A percentile compares a stretch with the other conserved stretches of the same genome.
These are phyloP conservation scores for Pestalotiopsis sp. DNA, from an alignment of 2,329 filamentous ascomycete genomes.

Conservation along the genomic window DNA sequence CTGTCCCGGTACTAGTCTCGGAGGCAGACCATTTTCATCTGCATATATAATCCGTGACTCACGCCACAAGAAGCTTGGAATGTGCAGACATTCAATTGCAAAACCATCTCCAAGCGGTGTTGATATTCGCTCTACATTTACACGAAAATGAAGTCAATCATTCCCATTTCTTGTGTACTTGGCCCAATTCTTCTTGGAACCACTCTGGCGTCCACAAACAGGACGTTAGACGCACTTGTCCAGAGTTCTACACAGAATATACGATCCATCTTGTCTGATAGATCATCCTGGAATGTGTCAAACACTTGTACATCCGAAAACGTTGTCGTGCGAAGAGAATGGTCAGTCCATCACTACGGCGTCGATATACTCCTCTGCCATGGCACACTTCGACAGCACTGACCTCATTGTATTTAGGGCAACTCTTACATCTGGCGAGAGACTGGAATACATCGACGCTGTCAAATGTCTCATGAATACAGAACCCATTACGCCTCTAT, in stretches of 20 bases:
- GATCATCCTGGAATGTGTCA: not conserved
- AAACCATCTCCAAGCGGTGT: not conserved
- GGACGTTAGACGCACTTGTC: not conserved
- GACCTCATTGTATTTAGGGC: not conserved
- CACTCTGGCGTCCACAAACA: not conserved
- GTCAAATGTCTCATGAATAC: not conserved
- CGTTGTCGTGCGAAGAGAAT: not conserved
- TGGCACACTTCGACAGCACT: not conserved
- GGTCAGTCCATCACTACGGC: not conserved
- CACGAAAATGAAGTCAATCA: not conserved
- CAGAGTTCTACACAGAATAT: not conserved
- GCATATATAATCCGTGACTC: not conserved
- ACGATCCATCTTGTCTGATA: not conserved
- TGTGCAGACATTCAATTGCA: not conserved
- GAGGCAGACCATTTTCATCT: too few relatives aligned
- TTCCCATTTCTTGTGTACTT: not conserved
- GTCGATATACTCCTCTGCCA: not conserved
- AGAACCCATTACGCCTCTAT: not conserved
- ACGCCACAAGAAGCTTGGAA: not conserved
- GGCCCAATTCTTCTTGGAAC: not conserved
- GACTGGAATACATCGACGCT: not conserved
- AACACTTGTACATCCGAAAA: not conserved
- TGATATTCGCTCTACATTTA: not conserved
- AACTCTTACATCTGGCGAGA: not conserved
- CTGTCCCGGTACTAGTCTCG: not conserved